A percentile compares a stretch with the other conserved stretches of the same genome.
Evolutionary conservation across 192 early-diverging fungal genomes (phyloP).

Genomic region (Linnemannia exigua): DNA sequence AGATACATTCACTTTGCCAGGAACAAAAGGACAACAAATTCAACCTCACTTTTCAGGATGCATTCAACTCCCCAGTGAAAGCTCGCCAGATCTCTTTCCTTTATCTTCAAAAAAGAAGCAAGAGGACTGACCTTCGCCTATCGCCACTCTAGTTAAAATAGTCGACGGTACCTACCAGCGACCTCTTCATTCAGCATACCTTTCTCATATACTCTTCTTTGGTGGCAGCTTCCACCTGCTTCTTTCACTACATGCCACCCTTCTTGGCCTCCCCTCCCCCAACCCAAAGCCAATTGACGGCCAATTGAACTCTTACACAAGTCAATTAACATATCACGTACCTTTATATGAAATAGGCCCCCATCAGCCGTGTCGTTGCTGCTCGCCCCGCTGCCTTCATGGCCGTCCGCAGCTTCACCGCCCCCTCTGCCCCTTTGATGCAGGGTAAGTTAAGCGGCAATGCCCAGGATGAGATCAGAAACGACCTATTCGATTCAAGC

Average conservation of each 20-base stretch:
- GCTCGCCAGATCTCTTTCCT: background rate
- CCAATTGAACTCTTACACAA: background rate
- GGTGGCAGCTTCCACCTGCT: background rate
- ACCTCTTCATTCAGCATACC: background rate
- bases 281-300: too few species aligned
- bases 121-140: background rate
- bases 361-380: slow-evolving; percentile 56
- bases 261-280: too few species aligned
- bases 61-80: background rate
- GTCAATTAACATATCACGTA: background rate
- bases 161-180: too few species aligned
- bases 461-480: background rate
- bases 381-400: slow-evolving; percentile 64
- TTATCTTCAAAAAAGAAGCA: background rate
- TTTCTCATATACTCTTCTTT: background rate
- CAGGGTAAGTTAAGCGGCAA: slow-evolving; percentile 55
- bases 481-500: background rate
- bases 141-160: background rate
- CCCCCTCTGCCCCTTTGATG: slow-evolving; percentile 62
- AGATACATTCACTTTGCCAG: background rate
- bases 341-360: slow-evolving; percentile 19
- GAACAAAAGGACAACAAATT: background rate
- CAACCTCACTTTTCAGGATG: background rate
- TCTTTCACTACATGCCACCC: too few species aligned
- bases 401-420: slow-evolving; percentile 66